Percentiles rank a stretch among this genome's conserved stretches.
Conservation (phyloP, 148 eudicot species). For the Rhododendron henanense region DNA sequence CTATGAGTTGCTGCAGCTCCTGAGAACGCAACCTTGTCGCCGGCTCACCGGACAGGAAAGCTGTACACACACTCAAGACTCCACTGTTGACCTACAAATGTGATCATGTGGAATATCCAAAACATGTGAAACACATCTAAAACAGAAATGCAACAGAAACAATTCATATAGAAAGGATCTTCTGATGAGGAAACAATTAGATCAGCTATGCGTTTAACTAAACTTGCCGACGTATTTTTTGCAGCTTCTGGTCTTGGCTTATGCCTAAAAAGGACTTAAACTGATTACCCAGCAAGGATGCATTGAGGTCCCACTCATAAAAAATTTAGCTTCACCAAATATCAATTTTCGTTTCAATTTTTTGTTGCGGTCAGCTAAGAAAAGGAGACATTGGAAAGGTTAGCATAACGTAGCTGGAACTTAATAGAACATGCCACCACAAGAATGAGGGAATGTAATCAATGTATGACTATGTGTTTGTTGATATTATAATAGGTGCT, state of each 20-base stretch:
- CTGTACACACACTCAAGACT: constrained; percentile 96
- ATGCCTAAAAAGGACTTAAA: background rate
- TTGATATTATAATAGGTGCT: background rate
- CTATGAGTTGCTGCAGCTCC: constrained; percentile 95
- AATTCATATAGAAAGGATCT: background rate
- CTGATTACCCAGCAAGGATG: background rate
- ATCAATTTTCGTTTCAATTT: background rate
- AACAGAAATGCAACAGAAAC: background rate
- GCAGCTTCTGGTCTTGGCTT: background rate
- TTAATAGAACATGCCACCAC: background rate
- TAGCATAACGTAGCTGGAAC: background rate
- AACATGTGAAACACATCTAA: background rate
- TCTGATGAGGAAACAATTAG: background rate
- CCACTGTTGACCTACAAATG: constrained; percentile 90
- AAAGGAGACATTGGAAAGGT: background rate
- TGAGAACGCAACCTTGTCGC: constrained; percentile 96
- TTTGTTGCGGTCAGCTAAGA: background rate
- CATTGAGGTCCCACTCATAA: background rate
- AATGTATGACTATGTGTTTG: background rate
- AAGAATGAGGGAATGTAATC: background rate
- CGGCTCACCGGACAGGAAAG: constrained; percentile 96
- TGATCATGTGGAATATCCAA: background rate
- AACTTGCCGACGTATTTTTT: background rate
- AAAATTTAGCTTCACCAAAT: background rate
- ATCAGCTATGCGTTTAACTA: background rate